phyloP scores from a whole-genome alignment of 2,329 filamentous ascomycete species.

The Talaromyces sp. region DNA sequence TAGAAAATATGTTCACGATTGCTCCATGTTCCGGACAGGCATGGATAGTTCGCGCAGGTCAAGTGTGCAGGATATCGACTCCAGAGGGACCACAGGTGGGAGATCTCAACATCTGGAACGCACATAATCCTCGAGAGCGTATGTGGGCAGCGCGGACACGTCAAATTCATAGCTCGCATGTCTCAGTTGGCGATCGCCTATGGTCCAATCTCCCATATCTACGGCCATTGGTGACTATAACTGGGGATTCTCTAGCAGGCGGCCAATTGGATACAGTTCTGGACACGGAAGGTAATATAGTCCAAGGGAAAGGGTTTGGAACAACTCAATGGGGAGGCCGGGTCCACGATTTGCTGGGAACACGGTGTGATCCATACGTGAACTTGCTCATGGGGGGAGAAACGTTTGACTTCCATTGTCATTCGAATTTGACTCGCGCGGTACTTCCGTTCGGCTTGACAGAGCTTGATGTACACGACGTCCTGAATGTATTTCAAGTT shows the following conservation, averaged over 20 bases:
- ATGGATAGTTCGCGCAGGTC: constrained; percentile 68
- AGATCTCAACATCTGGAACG: constrained; percentile 80
- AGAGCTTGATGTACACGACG: constrained; percentile 78
- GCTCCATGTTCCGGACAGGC: constrained; percentile 72
- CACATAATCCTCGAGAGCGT: constrained; percentile 70
- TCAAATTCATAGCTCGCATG: constrained; percentile 74
- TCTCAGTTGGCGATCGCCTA: constrained; percentile 68
- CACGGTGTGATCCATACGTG: constrained; percentile 81
- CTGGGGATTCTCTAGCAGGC: constrained; percentile 61
- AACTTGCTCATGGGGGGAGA: constrained; percentile 69
- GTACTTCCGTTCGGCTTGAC: constrained; percentile 66
- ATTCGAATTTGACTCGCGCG: constrained; percentile 75
- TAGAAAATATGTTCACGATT: constrained; percentile 57
- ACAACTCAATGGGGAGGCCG: constrained; percentile 58
- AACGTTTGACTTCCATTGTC: constrained; percentile 78
- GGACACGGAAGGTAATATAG: constrained; percentile 36
- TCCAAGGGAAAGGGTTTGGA: constrained; percentile 43
- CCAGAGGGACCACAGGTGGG: constrained; percentile 78
- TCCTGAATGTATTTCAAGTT: constrained; percentile 83
- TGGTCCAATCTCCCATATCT: constrained; percentile 79
- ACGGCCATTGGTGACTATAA: constrained; percentile 70
- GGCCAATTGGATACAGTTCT: constrained; percentile 39
- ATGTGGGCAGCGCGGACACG: constrained; percentile 80
- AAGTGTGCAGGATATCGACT: constrained; percentile 70
- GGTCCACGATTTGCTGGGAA: constrained; percentile 77